A percentile compares a stretch with the other conserved stretches of the same genome.
These are phyloP conservation scores for Verticillium alfalfae DNA, from an alignment of 2,329 filamentous ascomycete species.

Conservation along the genomic window DNA sequence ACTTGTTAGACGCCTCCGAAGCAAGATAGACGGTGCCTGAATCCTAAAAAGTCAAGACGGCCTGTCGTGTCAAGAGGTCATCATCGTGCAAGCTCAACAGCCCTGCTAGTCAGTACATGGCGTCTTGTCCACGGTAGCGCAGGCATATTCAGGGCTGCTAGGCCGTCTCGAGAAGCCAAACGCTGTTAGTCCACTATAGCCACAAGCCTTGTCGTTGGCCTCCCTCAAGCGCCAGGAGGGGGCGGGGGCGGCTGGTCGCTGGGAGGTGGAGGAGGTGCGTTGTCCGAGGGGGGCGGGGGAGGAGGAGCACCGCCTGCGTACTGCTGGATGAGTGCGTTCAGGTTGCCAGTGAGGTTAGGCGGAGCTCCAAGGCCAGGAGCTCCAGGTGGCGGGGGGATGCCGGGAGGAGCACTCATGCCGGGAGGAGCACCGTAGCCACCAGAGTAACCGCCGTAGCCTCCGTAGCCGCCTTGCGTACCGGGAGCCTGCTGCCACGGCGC, in stretches of 20 bases:
- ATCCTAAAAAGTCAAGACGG: neutral
- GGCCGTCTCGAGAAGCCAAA: neutral
- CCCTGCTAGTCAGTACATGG: neutral
- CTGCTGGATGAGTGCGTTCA: slow-evolving; percentile 63
- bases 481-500: slow-evolving; percentile 59
- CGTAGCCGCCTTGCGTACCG: slow-evolving; percentile 39
- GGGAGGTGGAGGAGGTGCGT: slow-evolving; percentile 55
- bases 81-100: neutral
- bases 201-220: neutral
- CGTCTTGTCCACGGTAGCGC: neutral
- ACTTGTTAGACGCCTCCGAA: neutral
- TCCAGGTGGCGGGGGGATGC: slow-evolving; percentile 18
- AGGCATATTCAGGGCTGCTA: neutral
- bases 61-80: neutral
- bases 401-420: slow-evolving; percentile 47
- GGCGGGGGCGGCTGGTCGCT: slow-evolving; percentile 59
- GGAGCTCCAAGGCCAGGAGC: slow-evolving; percentile 44
- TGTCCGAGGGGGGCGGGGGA: slow-evolving; percentile 51
- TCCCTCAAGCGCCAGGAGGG: slow-evolving; percentile 44
- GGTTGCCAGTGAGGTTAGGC: slow-evolving; percentile 48
- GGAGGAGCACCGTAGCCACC: slow-evolving; percentile 27
- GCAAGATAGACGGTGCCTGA: neutral
- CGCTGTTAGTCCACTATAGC: neutral
- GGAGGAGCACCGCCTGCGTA: slow-evolving; percentile 46
- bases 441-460: slow-evolving; percentile 51